Percentiles rank a stretch among this genome's conserved stretches.
Evolutionary conservation across 148 eudicot species (phyloP).

Genomic region (Euryodendron excelsum): DNA sequence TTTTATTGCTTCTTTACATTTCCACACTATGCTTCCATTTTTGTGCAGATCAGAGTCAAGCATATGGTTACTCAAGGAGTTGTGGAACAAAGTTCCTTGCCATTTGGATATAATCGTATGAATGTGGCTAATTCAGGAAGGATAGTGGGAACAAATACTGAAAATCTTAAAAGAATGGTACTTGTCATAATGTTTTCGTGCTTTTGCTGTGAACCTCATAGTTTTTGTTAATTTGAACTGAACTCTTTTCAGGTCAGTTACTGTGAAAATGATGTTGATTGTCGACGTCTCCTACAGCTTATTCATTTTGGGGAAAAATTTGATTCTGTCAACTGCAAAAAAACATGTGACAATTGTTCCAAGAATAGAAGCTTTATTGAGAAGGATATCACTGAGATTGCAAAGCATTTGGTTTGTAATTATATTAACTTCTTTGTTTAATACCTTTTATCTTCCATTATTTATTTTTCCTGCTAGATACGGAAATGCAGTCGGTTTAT

Average conservation of each 20-base stretch:
- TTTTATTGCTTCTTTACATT: neutral
- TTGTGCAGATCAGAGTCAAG: constrained; percentile 81
- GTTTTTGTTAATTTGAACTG: neutral
- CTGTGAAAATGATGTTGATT: constrained; percentile 91
- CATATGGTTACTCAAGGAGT: constrained; percentile 89
- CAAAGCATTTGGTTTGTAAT: constrained; percentile 78
- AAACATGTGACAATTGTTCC: constrained; percentile 92
- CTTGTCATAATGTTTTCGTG: neutral
- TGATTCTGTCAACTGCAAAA: constrained; percentile 57
- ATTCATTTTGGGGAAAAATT: constrained; percentile 93
- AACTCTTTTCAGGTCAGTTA: constrained; percentile 66
- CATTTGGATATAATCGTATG: constrained; percentile 42
- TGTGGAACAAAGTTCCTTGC: constrained; percentile 63
- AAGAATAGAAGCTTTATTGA: constrained; percentile 58
- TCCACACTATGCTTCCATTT: constrained; percentile 10
- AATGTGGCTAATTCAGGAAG: constrained; percentile 59
- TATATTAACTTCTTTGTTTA: constrained; percentile 1
- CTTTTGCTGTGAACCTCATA: neutral
- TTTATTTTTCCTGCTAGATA: neutral
- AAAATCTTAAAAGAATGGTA: constrained; percentile 86
- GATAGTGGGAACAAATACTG: constrained; percentile 73
- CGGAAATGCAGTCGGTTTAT: neutral
- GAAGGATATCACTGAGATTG: constrained; percentile 78
- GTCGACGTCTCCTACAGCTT: constrained; percentile 90
- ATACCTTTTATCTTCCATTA: constrained; percentile 9